Evolutionary conservation across 163 green algal species (phyloP), one percentile per base, ranked within the genome.

Genomic region (Scenedesmus sp.): DNA sequence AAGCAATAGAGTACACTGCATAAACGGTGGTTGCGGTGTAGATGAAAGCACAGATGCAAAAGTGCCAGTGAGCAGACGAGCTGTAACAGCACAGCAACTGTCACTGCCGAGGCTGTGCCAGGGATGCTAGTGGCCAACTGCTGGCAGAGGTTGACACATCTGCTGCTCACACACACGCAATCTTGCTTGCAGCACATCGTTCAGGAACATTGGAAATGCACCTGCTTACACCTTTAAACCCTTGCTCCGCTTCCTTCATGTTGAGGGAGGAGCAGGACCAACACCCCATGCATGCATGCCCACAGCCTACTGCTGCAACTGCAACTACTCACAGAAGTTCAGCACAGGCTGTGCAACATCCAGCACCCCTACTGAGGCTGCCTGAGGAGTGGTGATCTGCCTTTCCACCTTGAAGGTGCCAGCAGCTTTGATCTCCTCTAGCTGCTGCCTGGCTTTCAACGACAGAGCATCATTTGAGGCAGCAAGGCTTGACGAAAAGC

Each of bases 371-470:
- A 96, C 86, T 26, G 26, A 51, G 1, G 94, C 49, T 3, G 73
- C 89, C 88, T 97, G 95, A 20, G 94, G 92, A 1, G 83, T 93
- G 22, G 89, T 94, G 81, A 97, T 96, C 30, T 94, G 43, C 9
- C 92, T 88, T 89, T 97, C 95, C 24, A 91, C 46, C 86, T 97
- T 97, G 83, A 91, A 96, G 0, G 94, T 97, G 26, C 94, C 93
- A 33, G 88, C 92, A n/a, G 42, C 33, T 33, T 59, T 86, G 43
- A 94, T 93, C 6, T 94, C 90, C 30, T 91, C 90, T 7, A 95
- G 79, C 44, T 51, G 35, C n/a, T 72, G n/a, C n/a, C 56, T 35
- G 46, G 24, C 51, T 51, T 70, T 83, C 10, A 26, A 9, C 1
- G 73, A 46, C 18, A 90, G 49, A 2, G 43, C 68, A 83, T 90